Base-by-base conservation (phyloP, 2,329 filamentous ascomycete species). In the Phoma herbarum region DNA sequence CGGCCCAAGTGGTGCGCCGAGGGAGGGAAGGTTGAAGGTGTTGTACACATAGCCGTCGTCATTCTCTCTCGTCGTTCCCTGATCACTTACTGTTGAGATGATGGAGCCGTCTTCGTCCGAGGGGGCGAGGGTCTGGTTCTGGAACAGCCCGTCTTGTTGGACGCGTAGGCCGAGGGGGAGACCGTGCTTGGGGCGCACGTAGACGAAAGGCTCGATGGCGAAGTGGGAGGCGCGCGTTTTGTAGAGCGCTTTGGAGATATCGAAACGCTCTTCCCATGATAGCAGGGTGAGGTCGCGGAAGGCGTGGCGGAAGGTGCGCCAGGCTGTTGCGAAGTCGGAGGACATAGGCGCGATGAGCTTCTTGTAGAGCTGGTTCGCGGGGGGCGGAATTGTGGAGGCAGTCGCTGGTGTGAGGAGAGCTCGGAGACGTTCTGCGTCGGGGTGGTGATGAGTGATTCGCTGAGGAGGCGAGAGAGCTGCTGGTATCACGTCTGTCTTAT, bases 211-310 rank as follows among this genome's bases (percentile, higher is more conserved):
- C 59, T 73, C 71, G 31, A 64, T 45, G 33, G 42, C 8, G 16
- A 66, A 39, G 4, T 44, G 8, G 4, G 49, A 23, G 0, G 72
- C 67, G 29, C 63, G 67, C 0, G 65, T 31, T 8, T 65, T 64
- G 25, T 77, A 71, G 3, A 69, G 44, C 0, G 35, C 29, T 6
- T 53, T 57, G 29, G 67, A 57, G 12, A 58, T n/a, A 35, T 70
- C 65, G 54, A 78, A 64, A 16, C 80, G 78, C 41, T 79, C 68
- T 59, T 78, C 74, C 80, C 80, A 83, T 3, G 71, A 49, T 0
- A 79, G 64, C 2, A 74, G 66, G 0, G 79, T 81, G 16, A 77
- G 68, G 59, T 76, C 73, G 48, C 69, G 66, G 73, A 82, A 82
- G 8, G 70, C 65, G 45, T 74, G 67, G 44, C 74, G 72, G 71